Evolutionary conservation across 768 basidiomycete genomes (phyloP), one percentile per base, ranked within the genome.

Genomic region (Favolaschia claudopus): DNA sequence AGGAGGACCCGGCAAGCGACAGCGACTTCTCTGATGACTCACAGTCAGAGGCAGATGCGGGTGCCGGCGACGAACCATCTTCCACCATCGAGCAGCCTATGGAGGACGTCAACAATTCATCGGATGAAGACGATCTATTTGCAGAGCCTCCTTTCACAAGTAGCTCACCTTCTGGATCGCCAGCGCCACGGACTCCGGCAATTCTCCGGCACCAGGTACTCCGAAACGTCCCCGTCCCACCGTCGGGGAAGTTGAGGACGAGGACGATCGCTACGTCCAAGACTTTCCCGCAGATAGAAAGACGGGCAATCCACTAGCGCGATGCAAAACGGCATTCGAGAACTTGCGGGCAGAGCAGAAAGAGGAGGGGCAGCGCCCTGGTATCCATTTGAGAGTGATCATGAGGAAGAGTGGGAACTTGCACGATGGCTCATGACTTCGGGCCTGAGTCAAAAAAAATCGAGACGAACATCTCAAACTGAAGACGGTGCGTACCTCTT

Each of bases 381-480:
- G 71, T 60, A 52, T 2, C 73, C 73, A 20, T 77, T 76, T 38
- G 27, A 46, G n/a, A 40, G 55, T 20, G 10, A 40, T n/a, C n/a
- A n/a, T 27, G 43, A 59, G 36, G 70, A 70, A 12, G 71, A 77
- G 25, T 74, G 72, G 65, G 68, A 69, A 31, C 46, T 77, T 1
- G 76, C 68, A 1, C 40, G 44, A 14, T 77, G 71, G 72, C 50
- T 77, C 34, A 66, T 70, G 33, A 60, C 55, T 3, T 55, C 55
- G 10, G 66, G 59, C 55, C 34, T 70, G 15, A 63, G 73, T 2
- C 62, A 74, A 8, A 67, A 39, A 3, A 62, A 65, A 29, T 71
- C 68, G 10, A 10, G 71, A 75, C 27, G 55, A 69, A 20, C 75
- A 71, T 37, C 58, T 75, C 34, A 67, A 69, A 36, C 58, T 75